These are phyloP conservation scores for Solanum hybrid DNA, from an alignment of 305 asterid genomes.

Conservation along the genomic window DNA sequence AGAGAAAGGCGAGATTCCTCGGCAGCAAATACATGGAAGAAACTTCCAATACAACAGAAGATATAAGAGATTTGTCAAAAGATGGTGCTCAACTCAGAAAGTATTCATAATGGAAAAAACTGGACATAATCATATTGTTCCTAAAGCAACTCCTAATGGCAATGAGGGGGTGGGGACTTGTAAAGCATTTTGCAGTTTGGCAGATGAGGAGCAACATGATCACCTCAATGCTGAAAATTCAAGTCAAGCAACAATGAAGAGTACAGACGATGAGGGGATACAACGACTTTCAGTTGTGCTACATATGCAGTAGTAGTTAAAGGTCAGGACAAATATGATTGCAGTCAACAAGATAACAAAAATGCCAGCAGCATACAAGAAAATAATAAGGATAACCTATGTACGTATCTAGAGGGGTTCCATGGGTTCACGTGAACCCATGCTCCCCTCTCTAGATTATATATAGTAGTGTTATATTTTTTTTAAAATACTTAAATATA, in stretches of 20 bases:
- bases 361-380: background rate
- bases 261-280: background rate
- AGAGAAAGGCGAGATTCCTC: background rate
- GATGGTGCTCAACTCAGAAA: background rate
- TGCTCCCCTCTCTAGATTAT: background rate
- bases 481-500: too few relatives aligned
- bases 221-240: background rate
- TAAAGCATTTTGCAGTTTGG: background rate
- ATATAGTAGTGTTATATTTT: background rate
- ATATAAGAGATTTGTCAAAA: background rate
- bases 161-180: background rate
- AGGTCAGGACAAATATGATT: background rate
- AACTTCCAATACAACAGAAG: background rate
- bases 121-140: background rate
- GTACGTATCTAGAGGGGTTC: background rate
- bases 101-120: background rate
- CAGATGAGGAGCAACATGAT: background rate
- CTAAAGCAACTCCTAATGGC: background rate
- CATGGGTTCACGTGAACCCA: background rate
- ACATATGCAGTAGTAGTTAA: background rate
- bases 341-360: background rate
- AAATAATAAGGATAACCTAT: background rate
- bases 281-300: background rate
- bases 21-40: background rate
- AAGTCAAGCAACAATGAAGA: background rate